A percentile compares a stretch with the other conserved stretches of the same genome.
phyloP scores from a whole-genome alignment of 805 yeast species.

The Wickerhamomyces queroliae region DNA sequence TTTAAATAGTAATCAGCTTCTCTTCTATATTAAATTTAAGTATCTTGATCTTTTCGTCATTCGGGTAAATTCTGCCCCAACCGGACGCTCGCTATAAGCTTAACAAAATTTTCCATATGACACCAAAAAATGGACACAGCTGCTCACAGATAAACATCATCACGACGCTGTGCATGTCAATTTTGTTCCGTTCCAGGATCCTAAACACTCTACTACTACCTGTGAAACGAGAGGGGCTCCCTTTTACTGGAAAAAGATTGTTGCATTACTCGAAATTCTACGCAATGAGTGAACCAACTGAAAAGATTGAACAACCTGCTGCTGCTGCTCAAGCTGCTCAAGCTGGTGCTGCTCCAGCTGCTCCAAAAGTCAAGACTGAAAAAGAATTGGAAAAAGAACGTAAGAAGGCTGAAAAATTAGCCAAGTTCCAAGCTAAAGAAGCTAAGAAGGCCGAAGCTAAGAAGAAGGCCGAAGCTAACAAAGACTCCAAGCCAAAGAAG shows the following conservation, averaged over 20 bases:
- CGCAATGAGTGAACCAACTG: conserved; percentile 12
- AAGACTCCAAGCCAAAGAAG: conserved; percentile 55
- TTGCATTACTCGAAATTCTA: background rate
- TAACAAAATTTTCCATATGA: conserved; percentile 1
- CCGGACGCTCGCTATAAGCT: background rate
- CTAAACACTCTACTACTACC: conserved; percentile 1
- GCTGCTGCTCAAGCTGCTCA: conserved; percentile 2
- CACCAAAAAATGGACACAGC: background rate
- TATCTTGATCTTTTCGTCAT: too few species aligned
- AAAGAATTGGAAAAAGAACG: conserved; percentile 83
- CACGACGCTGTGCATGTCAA: conserved; percentile 11
- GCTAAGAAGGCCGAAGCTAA: conserved; percentile 60
- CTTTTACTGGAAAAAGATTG: background rate
- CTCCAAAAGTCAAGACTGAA: conserved; percentile 54
- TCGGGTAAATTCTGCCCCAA: background rate
- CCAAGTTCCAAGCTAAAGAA: conserved; percentile 81
- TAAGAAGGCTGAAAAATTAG: conserved; percentile 81
- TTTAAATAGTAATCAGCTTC: too few species aligned
- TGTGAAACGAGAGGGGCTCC: conserved; percentile 2
- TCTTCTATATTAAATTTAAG: too few species aligned
- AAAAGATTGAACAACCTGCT: conserved; percentile 6
- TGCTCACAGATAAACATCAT: background rate
- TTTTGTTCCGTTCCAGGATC: conserved; percentile 3
- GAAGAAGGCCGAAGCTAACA: conserved; percentile 26
- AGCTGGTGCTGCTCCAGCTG: conserved; percentile 24